Conservation (phyloP, 805 yeast species). For the Candida ficus region DNA sequence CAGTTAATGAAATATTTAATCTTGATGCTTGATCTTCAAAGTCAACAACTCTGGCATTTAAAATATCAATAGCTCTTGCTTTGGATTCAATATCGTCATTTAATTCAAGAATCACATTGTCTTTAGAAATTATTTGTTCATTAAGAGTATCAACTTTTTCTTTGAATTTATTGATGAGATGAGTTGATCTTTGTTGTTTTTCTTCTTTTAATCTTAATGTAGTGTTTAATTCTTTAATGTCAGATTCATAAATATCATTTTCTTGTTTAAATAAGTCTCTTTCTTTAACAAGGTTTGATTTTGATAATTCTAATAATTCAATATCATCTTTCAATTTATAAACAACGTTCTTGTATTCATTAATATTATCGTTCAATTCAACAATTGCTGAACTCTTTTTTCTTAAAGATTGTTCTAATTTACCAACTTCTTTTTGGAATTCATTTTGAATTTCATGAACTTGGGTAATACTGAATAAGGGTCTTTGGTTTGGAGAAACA, state of each 20-base stretch:
- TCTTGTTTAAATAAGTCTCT: constrained; percentile 19
- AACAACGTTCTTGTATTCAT: constrained; percentile 13
- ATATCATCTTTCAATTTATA: constrained; percentile 18
- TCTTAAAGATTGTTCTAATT: constrained; percentile 17
- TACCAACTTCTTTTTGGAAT: constrained; percentile 19
- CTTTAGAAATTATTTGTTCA: constrained; percentile 7
- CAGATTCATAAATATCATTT: constrained; percentile 15
- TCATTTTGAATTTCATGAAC: constrained; percentile 25
- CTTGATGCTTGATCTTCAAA: constrained; percentile 17
- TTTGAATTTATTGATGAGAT: constrained; percentile 18
- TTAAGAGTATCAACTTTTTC: constrained; percentile 16
- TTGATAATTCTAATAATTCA: constrained; percentile 13
- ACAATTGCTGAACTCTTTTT: constrained; percentile 13
- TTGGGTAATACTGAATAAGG: constrained; percentile 24
- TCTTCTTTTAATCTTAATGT: constrained; percentile 13
- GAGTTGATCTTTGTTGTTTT: constrained; percentile 12
- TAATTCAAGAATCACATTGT: constrained; percentile 8
- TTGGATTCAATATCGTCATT: constrained; percentile 13
- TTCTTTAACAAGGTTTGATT: constrained; percentile 16
- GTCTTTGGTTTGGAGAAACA: constrained; percentile 22
- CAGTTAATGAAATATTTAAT: constrained; percentile 5
- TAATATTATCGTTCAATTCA: constrained; percentile 15
- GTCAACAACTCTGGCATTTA: constrained; percentile 13
- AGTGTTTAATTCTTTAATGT: constrained; percentile 13
- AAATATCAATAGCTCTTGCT: constrained; percentile 12